Evolutionary conservation across 2,329 filamentous ascomycete genomes (phyloP).

Genomic region (Monascus ruber): DNA sequence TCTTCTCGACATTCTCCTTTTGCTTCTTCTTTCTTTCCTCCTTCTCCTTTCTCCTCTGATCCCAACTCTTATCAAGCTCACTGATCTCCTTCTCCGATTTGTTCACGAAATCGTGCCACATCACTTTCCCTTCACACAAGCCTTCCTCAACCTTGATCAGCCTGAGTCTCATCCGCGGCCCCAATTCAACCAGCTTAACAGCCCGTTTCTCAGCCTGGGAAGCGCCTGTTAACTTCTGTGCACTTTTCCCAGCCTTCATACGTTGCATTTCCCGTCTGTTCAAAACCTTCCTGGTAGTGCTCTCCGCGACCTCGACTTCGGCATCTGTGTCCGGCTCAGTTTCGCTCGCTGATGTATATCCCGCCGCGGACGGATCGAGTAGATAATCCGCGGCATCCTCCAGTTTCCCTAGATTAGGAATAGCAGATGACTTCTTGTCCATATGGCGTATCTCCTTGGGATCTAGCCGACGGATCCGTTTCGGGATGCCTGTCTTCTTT

Average conservation of each 20-base stretch:
- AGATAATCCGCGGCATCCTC: slow-evolving; percentile 93
- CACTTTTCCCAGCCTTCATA: slow-evolving; percentile 32
- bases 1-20: slow-evolving; percentile 81
- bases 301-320: slow-evolving; percentile 72
- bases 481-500: slow-evolving; percentile 71
- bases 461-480: slow-evolving; percentile 70
- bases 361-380: slow-evolving; percentile 64
- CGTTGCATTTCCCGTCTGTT: slow-evolving; percentile 41
- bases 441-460: slow-evolving; percentile 69
- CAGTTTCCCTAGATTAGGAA: slow-evolving; percentile 83
- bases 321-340: slow-evolving; percentile 90
- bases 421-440: slow-evolving; percentile 51
- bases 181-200: slow-evolving; percentile 84
- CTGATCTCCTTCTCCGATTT: slow-evolving; percentile 71
- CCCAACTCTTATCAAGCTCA: slow-evolving; percentile 73
- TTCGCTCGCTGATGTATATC: slow-evolving; percentile 86
- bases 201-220: slow-evolving; percentile 65
- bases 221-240: slow-evolving; percentile 27
- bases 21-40: slow-evolving; percentile 71
- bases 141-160: slow-evolving; percentile 96
- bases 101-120: slow-evolving; percentile 95
- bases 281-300: slow-evolving; percentile 41
- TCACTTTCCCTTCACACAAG: slow-evolving; percentile 73
- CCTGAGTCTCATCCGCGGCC: slow-evolving; percentile 76
- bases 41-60: slow-evolving; percentile 65